Evolutionary conservation across 768 basidiomycete species (phyloP), one percentile per base, ranked within the genome.

Genomic region (Suillus discolor): DNA sequence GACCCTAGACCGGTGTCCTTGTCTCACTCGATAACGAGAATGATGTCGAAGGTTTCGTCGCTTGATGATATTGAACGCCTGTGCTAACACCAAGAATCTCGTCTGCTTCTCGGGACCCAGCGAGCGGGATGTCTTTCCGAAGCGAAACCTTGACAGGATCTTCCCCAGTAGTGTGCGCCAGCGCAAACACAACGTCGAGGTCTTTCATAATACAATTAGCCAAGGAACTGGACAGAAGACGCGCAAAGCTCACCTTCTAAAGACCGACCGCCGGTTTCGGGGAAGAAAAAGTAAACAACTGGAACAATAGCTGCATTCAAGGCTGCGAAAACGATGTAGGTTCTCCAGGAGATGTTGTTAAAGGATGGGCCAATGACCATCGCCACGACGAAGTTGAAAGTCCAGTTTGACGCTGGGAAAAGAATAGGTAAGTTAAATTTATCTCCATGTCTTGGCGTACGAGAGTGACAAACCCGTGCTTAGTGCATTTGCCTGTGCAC

Each of bases 31-130:
- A 25, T 18, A 25, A 23, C 18, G 25, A 41, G 9, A 38, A 39
- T 18, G 57, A 38, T 9, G 38, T 25, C 57, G 4, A 41, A 41
- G 39, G 38, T 8, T 57, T 57, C 2, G 15, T 23, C 36, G 57
- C 8, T 7, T 39, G 25, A 18, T 28, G 25, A 42, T 60, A 42
- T 25, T 60, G 39, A 60, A 59, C 38, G 23, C 63, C 60, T 11
- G 63, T 31, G 15, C 51, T 61, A 34, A 77, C 67, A 11, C 77
- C 77, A 20, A 79, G 68, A 34, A 79, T 79, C 68, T 71, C 72
- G 59, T 79, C 77, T 5, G 78, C 78, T 62, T 79, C 78, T 11
- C 71, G 74, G 0, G 78, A 73, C 12, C 78, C 78, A 20, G 78
- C 78, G 1, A 66, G 65, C 16, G 78, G 78, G 3, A 79, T 57